Base-by-base conservation (phyloP, 2,329 filamentous ascomycete species). In the Aspergillus niger region DNA sequence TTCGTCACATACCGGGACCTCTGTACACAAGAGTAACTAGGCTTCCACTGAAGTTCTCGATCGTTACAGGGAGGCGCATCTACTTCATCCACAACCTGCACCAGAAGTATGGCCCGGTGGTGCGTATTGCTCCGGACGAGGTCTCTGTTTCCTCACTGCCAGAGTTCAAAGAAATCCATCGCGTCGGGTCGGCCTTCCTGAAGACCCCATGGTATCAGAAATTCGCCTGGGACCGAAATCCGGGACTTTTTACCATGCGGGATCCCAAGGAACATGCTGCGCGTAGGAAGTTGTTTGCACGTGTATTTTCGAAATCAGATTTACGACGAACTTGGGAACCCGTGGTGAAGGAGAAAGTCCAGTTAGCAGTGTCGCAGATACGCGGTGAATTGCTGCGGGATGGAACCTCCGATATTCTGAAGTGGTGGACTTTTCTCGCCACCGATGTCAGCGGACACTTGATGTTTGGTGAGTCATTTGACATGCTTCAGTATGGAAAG, bases 381-480 rank as follows among this genome's bases (percentile, higher is more conserved):
- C 70, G 63, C 0, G 80, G 41, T 11, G 20, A 44, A 13, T 44
- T 44, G 41, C n/a, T 44, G 20, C 3, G 20, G 20, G 22, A 20
- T 7, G 20, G 41, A 13, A 24, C 0, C 15, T 44, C 41, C 10
- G 41, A 85, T 61, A 67, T 84, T 0, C 70, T 77, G 47, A 83
- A 83, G 59, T 85, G 82, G 82, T 81, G 74, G 69, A 71, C 77
- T 5, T 83, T 82, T 54, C 76, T 83, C 72, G 71, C 81, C 0
- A 82, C 81, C 0, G 83, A 85, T 65, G 70, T 82, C 0, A 81
- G 83, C 52, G 80, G 76, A 0, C 74, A 83, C 52, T 68, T 85
- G 8, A 78, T 74, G 2, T 85, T 85, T 67, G 82, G 83, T 0
- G 78, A 83, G 39, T 80, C 79, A 1, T 83, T 85, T 58, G 67